Percentiles rank a stretch among this genome's conserved stretches.
phyloP scores from a whole-genome alignment of 139 green algal genomes.

The Spirogloea muscicola region DNA sequence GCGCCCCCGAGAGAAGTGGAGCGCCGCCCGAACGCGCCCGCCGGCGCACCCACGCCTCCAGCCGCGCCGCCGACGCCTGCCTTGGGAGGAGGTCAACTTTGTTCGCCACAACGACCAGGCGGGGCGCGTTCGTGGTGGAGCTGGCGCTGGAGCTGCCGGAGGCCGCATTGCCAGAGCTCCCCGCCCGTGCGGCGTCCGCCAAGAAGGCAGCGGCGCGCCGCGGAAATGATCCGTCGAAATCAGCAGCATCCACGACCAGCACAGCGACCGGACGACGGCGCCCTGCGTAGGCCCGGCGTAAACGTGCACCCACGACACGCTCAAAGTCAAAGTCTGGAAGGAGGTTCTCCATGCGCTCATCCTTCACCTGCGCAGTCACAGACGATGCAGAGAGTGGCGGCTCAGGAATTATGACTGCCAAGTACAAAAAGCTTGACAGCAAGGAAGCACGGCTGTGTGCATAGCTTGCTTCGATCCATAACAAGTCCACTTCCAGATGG shows the following conservation, averaged over 20 bases:
- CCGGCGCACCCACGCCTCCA: conserved; percentile 62
- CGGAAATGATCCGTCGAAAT: conserved; percentile 96
- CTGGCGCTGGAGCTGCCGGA: no score
- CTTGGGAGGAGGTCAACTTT: conserved; percentile 63
- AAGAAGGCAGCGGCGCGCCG: conserved; percentile 51
- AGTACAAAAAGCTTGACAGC: no score
- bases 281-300: conserved; percentile 13
- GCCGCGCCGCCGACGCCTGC: conserved; percentile 8
- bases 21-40: conserved; percentile 54
- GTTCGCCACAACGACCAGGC: conserved; percentile 85
- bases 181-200: conserved; percentile 16
- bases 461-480: no score
- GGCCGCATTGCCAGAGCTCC: no score
- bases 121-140: conserved; percentile 16
- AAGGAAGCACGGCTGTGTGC: no score
- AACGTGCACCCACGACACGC: conserved; percentile 23
- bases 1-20: conserved; percentile 55
- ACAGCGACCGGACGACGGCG: conserved; percentile 67
- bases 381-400: no score
- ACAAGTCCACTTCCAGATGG: no score
- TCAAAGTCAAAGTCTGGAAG: conserved; percentile 54
- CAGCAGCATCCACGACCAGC: conserved; percentile 79
- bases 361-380: conserved; percentile 66
- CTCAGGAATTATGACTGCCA: no score
- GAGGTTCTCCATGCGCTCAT: conserved; percentile 55